These are phyloP conservation scores for Neurospora sp. DNA, from an alignment of 2,329 filamentous ascomycete genomes.

Conservation along the genomic window DNA sequence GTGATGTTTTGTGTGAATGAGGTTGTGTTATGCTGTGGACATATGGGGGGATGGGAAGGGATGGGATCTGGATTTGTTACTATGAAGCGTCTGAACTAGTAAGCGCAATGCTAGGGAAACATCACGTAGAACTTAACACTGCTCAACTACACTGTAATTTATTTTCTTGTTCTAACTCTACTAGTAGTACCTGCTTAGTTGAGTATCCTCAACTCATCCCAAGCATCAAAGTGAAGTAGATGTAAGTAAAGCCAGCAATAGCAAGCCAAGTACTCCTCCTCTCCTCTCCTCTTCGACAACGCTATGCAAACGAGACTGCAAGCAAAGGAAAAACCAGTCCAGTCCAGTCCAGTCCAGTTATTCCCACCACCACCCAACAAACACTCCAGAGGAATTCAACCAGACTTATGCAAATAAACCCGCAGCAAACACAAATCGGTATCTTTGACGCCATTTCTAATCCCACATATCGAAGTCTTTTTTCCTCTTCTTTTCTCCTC, in stretches of 20 bases:
- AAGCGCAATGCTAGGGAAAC: not conserved
- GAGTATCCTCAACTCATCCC: not conserved
- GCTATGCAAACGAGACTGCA: not conserved
- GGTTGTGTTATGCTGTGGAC: not conserved
- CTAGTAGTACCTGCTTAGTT: not conserved
- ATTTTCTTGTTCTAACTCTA: not conserved
- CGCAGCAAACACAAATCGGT: not conserved
- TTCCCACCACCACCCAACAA: not conserved
- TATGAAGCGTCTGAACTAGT: not conserved
- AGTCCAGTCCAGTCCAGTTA: not conserved
- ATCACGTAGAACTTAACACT: not conserved
- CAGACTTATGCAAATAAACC: not conserved
- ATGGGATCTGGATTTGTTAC: not conserved
- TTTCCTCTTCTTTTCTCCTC: not conserved
- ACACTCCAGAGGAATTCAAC: not conserved
- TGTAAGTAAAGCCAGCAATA: not conserved
- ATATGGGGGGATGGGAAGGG: not conserved
- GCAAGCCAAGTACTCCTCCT: not conserved
- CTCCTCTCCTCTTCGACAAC: not conserved
- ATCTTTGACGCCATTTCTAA: not conserved
- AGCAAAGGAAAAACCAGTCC: not conserved
- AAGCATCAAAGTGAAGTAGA: not conserved
- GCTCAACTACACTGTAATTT: not conserved
- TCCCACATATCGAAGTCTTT: constrained; percentile 33
- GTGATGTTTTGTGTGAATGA: not conserved